A percentile compares a stretch with the other conserved stretches of the same genome.
Conservation (phyloP, 257 asterid genomes). For the Solanum rostratum region DNA sequence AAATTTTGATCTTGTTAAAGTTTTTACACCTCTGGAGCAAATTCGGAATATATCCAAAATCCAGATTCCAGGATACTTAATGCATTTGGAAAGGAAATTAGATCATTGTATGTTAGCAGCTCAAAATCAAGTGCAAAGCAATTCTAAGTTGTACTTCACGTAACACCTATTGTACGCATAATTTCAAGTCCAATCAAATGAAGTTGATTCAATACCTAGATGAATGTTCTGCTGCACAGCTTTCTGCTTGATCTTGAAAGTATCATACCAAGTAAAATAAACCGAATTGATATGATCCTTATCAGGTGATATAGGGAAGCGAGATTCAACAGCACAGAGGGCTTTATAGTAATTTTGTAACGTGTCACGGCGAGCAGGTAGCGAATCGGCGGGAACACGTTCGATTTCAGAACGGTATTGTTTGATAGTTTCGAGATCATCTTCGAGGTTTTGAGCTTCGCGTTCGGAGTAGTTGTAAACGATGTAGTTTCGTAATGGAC, state of each 20-base stretch:
- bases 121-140: not conserved
- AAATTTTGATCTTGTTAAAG: not conserved
- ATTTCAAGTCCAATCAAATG: not conserved
- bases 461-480: slow-evolving; percentile 79
- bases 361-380: slow-evolving; percentile 78
- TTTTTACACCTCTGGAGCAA: not conserved
- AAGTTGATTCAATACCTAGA: slow-evolving; percentile 10
- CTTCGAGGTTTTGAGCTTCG: slow-evolving; percentile 80
- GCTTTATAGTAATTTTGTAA: slow-evolving; percentile 81
- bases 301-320: slow-evolving; percentile 89
- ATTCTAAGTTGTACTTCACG: not conserved
- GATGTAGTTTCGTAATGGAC: slow-evolving; percentile 80
- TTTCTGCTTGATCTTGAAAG: slow-evolving; percentile 67
- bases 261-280: slow-evolving; percentile 86
- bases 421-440: slow-evolving; percentile 71
- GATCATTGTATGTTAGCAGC: not conserved
- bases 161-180: not conserved
- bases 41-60: not conserved
- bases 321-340: slow-evolving; percentile 87
- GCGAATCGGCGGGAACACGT: slow-evolving; percentile 50
- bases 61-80: not conserved
- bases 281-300: slow-evolving; percentile 72
- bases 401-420: slow-evolving; percentile 66
- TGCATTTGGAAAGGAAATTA: not conserved
- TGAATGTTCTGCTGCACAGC: slow-evolving; percentile 85